These are phyloP conservation scores for Entoloma clypeatum DNA, from an alignment of 1,284 basidiomycete genomes.

Conservation along the genomic window DNA sequence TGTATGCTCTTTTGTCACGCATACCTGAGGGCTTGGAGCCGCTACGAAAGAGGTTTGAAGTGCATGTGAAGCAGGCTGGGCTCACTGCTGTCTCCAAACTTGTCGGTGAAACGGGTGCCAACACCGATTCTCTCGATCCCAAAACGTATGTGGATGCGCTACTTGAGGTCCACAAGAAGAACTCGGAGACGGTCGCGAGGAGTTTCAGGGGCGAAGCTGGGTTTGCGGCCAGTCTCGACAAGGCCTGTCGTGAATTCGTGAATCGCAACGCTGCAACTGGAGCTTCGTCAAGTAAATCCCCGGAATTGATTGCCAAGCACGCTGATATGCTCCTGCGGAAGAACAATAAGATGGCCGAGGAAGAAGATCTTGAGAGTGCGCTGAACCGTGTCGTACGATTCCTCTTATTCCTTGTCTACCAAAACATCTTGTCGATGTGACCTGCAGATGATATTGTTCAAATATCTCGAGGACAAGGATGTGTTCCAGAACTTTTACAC, in stretches of 20 bases:
- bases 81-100: conserved; percentile 82
- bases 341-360: conserved; percentile 95
- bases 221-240: conserved; percentile 92
- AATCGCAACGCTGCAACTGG: conserved; percentile 93
- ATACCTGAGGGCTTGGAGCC: conserved; percentile 92
- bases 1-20: conserved; percentile 90
- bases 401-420: conserved; percentile 2
- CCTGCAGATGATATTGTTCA: conserved; percentile 94
- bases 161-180: conserved; percentile 89
- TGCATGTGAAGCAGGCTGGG: conserved; percentile 90
- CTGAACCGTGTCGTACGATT: conserved; percentile 83
- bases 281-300: conserved; percentile 81
- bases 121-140: conserved; percentile 70
- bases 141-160: conserved; percentile 95
- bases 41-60: conserved; percentile 89
- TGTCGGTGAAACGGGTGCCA: conserved; percentile 63
- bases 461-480: conserved; percentile 99
- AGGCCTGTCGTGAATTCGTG: conserved; percentile 96
- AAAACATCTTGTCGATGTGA: conserved; percentile 9
- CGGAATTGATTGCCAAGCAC: conserved; percentile 93
- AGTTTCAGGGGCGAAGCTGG: conserved; percentile 95
- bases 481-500: conserved; percentile 99
- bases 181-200: conserved; percentile 84
- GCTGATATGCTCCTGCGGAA: conserved; percentile 90
- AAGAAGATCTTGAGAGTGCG: conserved; percentile 85